These are phyloP conservation scores for Trametes cubensis DNA, from an alignment of 768 basidiomycete species.

Conservation along the genomic window DNA sequence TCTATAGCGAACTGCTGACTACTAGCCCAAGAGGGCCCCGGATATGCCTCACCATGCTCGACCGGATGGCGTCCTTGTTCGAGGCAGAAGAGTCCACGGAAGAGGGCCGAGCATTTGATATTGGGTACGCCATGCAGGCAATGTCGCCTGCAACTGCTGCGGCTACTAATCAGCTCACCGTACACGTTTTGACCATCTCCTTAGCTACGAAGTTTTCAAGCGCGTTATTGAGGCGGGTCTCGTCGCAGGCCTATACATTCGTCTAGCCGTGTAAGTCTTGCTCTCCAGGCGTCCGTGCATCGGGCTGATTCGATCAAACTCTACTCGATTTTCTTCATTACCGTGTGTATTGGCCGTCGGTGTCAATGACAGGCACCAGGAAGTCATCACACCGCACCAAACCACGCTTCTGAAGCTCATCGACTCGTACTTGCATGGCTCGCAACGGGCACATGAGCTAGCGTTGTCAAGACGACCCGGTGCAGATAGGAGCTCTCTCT, in stretches of 20 bases:
- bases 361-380: conserved; percentile 53
- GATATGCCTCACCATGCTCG: conserved; percentile 69
- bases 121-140: conserved; percentile 53
- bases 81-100: conserved; percentile 69
- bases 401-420: conserved; percentile 85
- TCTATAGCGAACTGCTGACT: conserved; percentile 52
- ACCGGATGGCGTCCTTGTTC: conserved; percentile 69
- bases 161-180: background rate
- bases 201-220: conserved; percentile 68
- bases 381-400: conserved; percentile 82
- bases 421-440: conserved; percentile 77
- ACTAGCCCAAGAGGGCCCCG: conserved; percentile 59
- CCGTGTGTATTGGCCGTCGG: background rate
- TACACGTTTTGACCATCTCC: background rate
- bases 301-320: background rate
- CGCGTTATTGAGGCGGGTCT: conserved; percentile 62
- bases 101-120: conserved; percentile 70
- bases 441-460: conserved; percentile 29
- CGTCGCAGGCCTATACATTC: conserved; percentile 60
- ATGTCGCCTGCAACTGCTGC: conserved; percentile 7
- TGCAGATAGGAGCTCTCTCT: conserved; percentile 45
- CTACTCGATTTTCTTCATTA: background rate
- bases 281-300: background rate
- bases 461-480: conserved; percentile 44
- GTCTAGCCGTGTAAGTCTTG: conserved; percentile 59